These are phyloP conservation scores for Phytophthora chlamydospora DNA, from an alignment of 352 stramenopile genomes.

Conservation along the genomic window DNA sequence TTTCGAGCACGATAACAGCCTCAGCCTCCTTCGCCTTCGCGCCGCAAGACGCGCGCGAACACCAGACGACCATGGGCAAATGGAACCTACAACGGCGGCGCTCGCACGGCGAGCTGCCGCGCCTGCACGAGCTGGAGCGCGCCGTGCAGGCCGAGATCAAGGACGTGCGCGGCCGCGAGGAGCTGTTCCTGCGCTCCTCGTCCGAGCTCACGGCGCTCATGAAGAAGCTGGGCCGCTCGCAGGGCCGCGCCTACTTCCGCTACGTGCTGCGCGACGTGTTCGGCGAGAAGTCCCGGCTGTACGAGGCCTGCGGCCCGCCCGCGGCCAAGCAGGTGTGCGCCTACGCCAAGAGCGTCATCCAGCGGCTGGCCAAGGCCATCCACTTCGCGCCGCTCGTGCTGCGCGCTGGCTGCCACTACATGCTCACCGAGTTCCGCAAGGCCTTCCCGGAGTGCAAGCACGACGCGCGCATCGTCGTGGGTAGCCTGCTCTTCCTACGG, in stretches of 20 bases:
- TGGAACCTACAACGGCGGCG: slow-evolving; percentile 40
- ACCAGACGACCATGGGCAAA: slow-evolving; percentile 34
- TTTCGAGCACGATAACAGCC: slow-evolving; percentile 25
- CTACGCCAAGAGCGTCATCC: slow-evolving; percentile 67
- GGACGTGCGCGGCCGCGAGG: slow-evolving; percentile 62
- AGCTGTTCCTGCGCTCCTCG: slow-evolving; percentile 81
- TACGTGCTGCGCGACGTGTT: slow-evolving; percentile 83
- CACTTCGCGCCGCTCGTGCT: slow-evolving; percentile 77
- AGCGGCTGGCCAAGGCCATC: slow-evolving; percentile 73
- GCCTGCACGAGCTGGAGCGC: slow-evolving; percentile 67
- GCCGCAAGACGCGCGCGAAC: background rate
- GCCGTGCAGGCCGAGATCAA: slow-evolving; percentile 73
- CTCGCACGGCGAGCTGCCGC: slow-evolving; percentile 59
- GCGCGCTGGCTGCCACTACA: slow-evolving; percentile 72
- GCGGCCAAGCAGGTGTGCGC: slow-evolving; percentile 49
- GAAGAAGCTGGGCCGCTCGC: slow-evolving; percentile 69
- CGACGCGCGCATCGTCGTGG: slow-evolving; percentile 73
- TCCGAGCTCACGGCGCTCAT: slow-evolving; percentile 75
- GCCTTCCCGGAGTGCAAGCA: slow-evolving; percentile 70
- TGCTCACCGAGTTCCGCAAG: slow-evolving; percentile 73
- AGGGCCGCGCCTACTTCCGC: slow-evolving; percentile 80
- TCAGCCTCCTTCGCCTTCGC: background rate
- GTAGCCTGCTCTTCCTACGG: slow-evolving; percentile 75
- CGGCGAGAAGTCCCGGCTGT: slow-evolving; percentile 63
- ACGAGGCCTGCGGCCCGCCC: slow-evolving; percentile 35